phyloP scores from a whole-genome alignment of 352 stramenopile species.

The Globisporangium irregulare region DNA sequence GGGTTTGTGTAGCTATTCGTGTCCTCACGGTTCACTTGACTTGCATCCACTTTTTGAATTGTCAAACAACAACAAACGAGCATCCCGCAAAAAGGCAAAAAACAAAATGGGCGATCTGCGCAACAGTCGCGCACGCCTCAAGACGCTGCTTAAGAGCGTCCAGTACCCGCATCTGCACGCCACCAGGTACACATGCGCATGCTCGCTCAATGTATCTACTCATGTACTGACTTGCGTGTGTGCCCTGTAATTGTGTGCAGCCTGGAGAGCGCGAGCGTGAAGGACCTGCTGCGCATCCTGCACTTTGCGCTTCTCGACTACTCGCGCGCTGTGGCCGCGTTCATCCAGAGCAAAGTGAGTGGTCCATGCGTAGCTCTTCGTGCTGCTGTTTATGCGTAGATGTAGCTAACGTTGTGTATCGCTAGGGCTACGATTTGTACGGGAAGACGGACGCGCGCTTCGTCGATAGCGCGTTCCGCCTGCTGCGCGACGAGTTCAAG shows the following conservation, averaged over 20 bases:
- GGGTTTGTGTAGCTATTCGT: not conserved
- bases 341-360: slow-evolving; percentile 38
- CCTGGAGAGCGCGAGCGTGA: slow-evolving; percentile 32
- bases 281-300: slow-evolving; percentile 61
- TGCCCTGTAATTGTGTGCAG: slow-evolving; percentile 1
- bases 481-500: slow-evolving; percentile 69
- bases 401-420: not conserved
- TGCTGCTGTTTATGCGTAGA: not conserved
- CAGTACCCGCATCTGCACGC: slow-evolving; percentile 47
- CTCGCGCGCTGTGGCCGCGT: slow-evolving; percentile 59
- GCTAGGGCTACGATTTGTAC: slow-evolving; percentile 62
- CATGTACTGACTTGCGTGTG: not conserved
- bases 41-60: slow-evolving; percentile 10
- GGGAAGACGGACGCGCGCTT: slow-evolving; percentile 79
- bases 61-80: not conserved
- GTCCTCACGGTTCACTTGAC: not conserved
- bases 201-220: not conserved
- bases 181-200: slow-evolving; percentile 18
- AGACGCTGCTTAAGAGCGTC: slow-evolving; percentile 47
- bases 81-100: not conserved
- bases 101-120: slow-evolving; percentile 36
- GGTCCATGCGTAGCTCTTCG: not conserved
- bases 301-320: slow-evolving; percentile 75
- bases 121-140: slow-evolving; percentile 57
- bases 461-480: slow-evolving; percentile 66